phyloP scores from a whole-genome alignment of 2,329 filamentous ascomycete species.

The Aureobasidium sp. region DNA sequence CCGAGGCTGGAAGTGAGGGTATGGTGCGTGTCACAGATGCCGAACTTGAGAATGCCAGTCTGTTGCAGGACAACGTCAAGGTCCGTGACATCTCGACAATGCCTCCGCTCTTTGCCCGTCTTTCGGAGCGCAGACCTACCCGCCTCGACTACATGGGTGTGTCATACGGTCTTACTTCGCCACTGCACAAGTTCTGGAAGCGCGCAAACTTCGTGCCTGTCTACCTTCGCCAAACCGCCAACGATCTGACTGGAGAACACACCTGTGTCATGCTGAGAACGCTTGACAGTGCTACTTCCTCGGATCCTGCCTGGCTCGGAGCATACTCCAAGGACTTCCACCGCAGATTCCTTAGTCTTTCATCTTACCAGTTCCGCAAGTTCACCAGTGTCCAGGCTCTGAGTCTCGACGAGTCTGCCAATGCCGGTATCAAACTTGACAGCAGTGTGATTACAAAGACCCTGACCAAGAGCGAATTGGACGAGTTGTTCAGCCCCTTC shows the following conservation, averaged over 20 bases:
- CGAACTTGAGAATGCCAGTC: slow-evolving; percentile 65
- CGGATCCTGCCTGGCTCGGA: slow-evolving; percentile 76
- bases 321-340: slow-evolving; percentile 93
- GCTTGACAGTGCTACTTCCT: slow-evolving; percentile 49
- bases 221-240: slow-evolving; percentile 89
- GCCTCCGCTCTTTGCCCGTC: slow-evolving; percentile 84
- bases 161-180: slow-evolving; percentile 81
- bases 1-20: slow-evolving; percentile 37
- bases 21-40: slow-evolving; percentile 74
- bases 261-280: slow-evolving; percentile 95
- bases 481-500: slow-evolving; percentile 73
- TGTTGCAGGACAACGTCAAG: slow-evolving; percentile 81
- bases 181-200: slow-evolving; percentile 96
- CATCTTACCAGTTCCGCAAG: slow-evolving; percentile 84
- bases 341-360: slow-evolving; percentile 76
- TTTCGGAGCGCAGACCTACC: slow-evolving; percentile 73
- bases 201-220: slow-evolving; percentile 76
- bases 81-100: slow-evolving; percentile 84
- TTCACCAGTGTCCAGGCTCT: slow-evolving; percentile 74
- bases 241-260: slow-evolving; percentile 94
- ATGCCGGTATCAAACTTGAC: slow-evolving; percentile 57
- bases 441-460: slow-evolving; percentile 41
- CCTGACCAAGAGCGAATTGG: slow-evolving; percentile 68
- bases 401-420: slow-evolving; percentile 80
- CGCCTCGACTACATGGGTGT: slow-evolving; percentile 88